Evolutionary conservation across 768 basidiomycete genomes (phyloP).

Genomic region (Rhizopogon roseolus): DNA sequence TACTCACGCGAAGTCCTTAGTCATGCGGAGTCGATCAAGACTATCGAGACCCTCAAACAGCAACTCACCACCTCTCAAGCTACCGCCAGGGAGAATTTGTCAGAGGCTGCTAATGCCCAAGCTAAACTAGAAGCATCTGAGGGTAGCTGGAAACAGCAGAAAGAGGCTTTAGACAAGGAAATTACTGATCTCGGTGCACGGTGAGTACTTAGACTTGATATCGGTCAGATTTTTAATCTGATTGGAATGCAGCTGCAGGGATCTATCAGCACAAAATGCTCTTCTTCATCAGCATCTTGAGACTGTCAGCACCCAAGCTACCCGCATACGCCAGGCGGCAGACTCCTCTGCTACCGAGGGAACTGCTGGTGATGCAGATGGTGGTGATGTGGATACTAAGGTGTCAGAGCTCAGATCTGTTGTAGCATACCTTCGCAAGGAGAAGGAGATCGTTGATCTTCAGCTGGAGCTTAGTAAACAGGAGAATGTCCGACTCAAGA

Average conservation of each 20-base stretch:
- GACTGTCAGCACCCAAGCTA: slow-evolving; percentile 75
- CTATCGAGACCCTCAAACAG: slow-evolving; percentile 57
- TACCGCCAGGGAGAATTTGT: slow-evolving; percentile 51
- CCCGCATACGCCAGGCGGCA: slow-evolving; percentile 71
- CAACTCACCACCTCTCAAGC: slow-evolving; percentile 51
- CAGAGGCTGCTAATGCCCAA: slow-evolving; percentile 67
- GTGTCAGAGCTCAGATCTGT: slow-evolving; percentile 72
- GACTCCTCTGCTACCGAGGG: slow-evolving; percentile 39
- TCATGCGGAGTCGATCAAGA: slow-evolving; percentile 82
- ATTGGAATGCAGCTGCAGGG: slow-evolving; percentile 50
- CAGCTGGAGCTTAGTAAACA: slow-evolving; percentile 78
- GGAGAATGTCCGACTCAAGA: slow-evolving; percentile 69
- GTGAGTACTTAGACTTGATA: slow-evolving; percentile 31
- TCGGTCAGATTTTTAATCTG: neutral
- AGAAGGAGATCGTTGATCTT: slow-evolving; percentile 89
- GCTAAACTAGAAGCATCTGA: slow-evolving; percentile 71
- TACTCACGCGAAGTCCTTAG: slow-evolving; percentile 79
- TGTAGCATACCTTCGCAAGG: slow-evolving; percentile 78
- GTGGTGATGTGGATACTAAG: slow-evolving; percentile 57
- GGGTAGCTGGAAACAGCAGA: slow-evolving; percentile 77
- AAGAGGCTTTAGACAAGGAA: slow-evolving; percentile 73
- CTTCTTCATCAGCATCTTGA: slow-evolving; percentile 83
- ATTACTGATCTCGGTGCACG: slow-evolving; percentile 64
- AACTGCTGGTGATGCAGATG: slow-evolving; percentile 38
- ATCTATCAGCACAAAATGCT: slow-evolving; percentile 70